These are phyloP conservation scores for Lentinula novae-zelandiae DNA, from an alignment of 1,284 basidiomycete genomes.

Conservation along the genomic window DNA sequence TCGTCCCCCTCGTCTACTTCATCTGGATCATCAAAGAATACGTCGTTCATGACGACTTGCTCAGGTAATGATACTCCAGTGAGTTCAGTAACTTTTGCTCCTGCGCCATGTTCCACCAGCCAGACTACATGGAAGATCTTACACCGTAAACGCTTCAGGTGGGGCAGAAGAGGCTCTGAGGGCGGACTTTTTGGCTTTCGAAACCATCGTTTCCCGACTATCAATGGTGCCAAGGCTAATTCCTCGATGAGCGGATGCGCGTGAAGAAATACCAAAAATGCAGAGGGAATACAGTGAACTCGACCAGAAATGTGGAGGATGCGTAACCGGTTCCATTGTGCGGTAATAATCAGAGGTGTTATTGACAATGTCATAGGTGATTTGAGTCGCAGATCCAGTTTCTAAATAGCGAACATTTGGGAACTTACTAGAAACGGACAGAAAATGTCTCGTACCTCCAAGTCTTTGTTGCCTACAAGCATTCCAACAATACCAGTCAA, in stretches of 20 bases:
- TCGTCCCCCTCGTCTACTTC: neutral
- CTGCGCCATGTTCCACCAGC: slow-evolving; percentile 1
- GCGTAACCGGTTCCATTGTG: neutral
- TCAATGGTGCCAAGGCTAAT: neutral
- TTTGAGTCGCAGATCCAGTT: neutral
- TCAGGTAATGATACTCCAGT: neutral
- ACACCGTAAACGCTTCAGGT: neutral
- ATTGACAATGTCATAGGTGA: neutral
- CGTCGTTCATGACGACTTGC: neutral
- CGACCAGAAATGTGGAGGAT: neutral
- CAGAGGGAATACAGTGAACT: neutral
- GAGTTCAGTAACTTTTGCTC: neutral
- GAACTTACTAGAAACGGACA: neutral
- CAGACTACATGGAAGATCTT: neutral
- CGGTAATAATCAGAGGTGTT: neutral
- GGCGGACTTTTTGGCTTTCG: neutral
- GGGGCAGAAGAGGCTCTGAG: neutral
- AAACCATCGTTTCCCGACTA: neutral
- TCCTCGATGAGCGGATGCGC: neutral
- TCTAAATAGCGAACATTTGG: neutral
- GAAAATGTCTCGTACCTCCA: neutral
- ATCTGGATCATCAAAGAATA: neutral
- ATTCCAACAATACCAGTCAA: neutral
- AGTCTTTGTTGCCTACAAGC: neutral
- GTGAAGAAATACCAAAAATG: neutral